These are phyloP conservation scores for Ustilago lituana DNA, from an alignment of 1,284 basidiomycete species.

Conservation along the genomic window DNA sequence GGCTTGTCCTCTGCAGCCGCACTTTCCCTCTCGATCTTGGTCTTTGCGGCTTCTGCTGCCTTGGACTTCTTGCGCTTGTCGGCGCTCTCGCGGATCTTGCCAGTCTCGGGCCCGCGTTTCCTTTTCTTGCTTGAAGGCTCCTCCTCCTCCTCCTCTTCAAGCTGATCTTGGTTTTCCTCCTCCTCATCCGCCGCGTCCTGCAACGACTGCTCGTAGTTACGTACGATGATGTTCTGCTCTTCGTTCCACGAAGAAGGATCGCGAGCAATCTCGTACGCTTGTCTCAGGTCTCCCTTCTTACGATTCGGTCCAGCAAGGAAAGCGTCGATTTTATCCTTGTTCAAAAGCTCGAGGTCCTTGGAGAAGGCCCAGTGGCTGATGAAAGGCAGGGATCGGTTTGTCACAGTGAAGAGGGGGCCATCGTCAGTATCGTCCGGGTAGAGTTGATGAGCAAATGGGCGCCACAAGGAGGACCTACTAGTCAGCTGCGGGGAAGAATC, in stretches of 20 bases:
- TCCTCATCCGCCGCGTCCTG: slow-evolving; percentile 74
- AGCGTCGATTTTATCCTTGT: slow-evolving; percentile 81
- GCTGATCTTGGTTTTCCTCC: slow-evolving; percentile 71
- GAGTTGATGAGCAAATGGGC: too few species aligned
- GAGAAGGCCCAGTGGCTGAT: slow-evolving; percentile 83
- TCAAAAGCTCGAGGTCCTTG: slow-evolving; percentile 83
- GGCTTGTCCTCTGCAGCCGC: slow-evolving; percentile 71
- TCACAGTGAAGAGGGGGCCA: slow-evolving; percentile 2
- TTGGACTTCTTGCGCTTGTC: slow-evolving; percentile 48
- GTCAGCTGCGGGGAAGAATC: slow-evolving; percentile 90
- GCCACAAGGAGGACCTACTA: slow-evolving; percentile 74
- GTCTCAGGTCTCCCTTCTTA: slow-evolving; percentile 80
- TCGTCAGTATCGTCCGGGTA: too few species aligned
- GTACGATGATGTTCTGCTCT: slow-evolving; percentile 53
- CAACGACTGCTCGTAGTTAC: slow-evolving; percentile 43
- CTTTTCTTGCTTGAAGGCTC: slow-evolving; percentile 68
- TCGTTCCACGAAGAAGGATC: slow-evolving; percentile 74
- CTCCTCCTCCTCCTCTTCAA: slow-evolving; percentile 74
- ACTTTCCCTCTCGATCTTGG: too few species aligned
- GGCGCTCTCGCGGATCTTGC: slow-evolving; percentile 44
- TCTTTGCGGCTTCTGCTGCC: slow-evolving; percentile 36
- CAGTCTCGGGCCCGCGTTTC: slow-evolving; percentile 31
- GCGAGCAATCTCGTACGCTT: slow-evolving; percentile 83
- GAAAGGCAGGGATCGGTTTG: slow-evolving; percentile 6
- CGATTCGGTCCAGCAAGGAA: slow-evolving; percentile 78